Evolutionary conservation across 2,329 filamentous ascomycete genomes (phyloP).

Genomic region (Graphilbum fragrans): DNA sequence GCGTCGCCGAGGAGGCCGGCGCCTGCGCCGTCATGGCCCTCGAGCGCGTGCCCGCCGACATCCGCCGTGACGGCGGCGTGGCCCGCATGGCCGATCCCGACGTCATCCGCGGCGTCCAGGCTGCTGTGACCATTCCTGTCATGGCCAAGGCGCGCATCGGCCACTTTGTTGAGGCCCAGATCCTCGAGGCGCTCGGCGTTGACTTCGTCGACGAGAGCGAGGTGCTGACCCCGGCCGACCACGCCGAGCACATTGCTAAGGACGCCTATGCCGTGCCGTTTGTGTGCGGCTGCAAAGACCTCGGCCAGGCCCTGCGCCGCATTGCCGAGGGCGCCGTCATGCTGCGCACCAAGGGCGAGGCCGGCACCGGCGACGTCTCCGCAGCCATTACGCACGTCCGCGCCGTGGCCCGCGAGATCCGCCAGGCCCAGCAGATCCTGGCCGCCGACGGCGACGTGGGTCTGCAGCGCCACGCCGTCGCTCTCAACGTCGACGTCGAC

Average conservation of each 20-base stretch:
- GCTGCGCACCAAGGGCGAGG: conserved; percentile 98
- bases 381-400: conserved; percentile 96
- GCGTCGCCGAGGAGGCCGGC: conserved; percentile 94
- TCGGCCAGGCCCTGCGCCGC: conserved; percentile 83
- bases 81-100: conserved; percentile 92
- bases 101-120: conserved; percentile 94
- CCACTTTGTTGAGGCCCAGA: conserved; percentile 97
- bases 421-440: conserved; percentile 65
- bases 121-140: conserved; percentile 88
- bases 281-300: conserved; percentile 89
- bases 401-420: conserved; percentile 74
- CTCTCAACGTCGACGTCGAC: conserved; percentile 65
- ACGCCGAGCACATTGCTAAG: conserved; percentile 87
- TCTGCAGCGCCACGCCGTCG: conserved; percentile 62
- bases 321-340: conserved; percentile 93
- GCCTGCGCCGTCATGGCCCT: conserved; percentile 97
- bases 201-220: conserved; percentile 99
- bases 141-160: conserved; percentile 99
- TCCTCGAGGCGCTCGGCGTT: conserved; percentile 86
- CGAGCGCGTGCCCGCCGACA: conserved; percentile 93
- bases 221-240: conserved; percentile 90
- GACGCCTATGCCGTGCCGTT: conserved; percentile 72
- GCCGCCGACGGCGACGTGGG: conserved; percentile 35
- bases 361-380: conserved; percentile 91
- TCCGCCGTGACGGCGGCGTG: conserved; percentile 82